phyloP scores from a whole-genome alignment of 2,329 filamentous ascomycete genomes.

The Bipolaris zeicola region DNA sequence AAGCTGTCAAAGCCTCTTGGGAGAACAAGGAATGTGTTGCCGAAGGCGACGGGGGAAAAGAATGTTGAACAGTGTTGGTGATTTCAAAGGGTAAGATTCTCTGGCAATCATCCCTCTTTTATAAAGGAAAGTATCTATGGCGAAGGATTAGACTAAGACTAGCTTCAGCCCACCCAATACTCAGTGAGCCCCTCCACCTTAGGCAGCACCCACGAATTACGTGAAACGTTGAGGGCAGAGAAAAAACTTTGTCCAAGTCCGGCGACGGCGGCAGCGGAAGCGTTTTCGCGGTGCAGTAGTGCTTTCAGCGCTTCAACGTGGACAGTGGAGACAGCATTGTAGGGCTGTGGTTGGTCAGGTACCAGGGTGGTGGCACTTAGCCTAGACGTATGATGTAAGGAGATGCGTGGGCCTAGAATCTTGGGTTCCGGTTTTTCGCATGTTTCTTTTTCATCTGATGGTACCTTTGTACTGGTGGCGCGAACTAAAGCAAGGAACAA shows the following conservation, averaged over 20 bases:
- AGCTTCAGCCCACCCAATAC: background rate
- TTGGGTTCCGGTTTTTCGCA: background rate
- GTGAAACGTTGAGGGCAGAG: constrained; percentile 1
- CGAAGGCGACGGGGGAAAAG: background rate
- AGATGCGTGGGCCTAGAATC: background rate
- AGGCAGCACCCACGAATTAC: constrained; percentile 1
- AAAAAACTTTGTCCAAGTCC: constrained; percentile 10
- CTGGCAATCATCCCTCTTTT: background rate
- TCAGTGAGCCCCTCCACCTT: background rate
- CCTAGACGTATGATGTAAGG: constrained; percentile 5
- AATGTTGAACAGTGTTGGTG: background rate
- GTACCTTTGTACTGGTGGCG: constrained; percentile 1
- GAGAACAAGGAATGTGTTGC: constrained; percentile 3
- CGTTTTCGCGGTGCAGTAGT: constrained; percentile 10
- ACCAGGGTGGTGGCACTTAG: constrained; percentile 1
- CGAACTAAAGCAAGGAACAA: background rate
- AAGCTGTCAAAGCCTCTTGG: constrained; percentile 12
- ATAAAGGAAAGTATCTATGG: background rate
- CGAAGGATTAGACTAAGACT: background rate
- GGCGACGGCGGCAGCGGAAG: constrained; percentile 11
- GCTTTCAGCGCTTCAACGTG: constrained; percentile 5
- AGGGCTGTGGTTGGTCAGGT: constrained; percentile 17
- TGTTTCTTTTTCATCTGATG: constrained; percentile 1
- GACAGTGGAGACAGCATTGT: constrained; percentile 1
- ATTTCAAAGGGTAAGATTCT: background rate